phyloP scores from a whole-genome alignment of 2,329 filamentous ascomycete species.

The Penicillium sp. region DNA sequence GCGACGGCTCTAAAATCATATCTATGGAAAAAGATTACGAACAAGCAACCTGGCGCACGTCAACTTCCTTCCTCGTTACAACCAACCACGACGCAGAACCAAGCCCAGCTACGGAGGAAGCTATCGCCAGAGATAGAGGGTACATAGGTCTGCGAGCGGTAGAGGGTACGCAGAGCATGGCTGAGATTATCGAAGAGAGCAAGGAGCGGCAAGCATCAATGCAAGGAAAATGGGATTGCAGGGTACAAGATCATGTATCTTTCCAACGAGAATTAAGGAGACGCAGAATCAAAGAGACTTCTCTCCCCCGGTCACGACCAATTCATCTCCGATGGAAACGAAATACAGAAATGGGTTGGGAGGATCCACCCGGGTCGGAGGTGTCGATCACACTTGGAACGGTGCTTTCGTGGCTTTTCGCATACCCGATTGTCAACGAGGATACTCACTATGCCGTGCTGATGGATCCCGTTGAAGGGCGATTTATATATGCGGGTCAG shows the following conservation, averaged over 20 bases:
- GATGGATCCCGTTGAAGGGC: conserved; percentile 55
- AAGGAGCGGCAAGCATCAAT: conserved; percentile 37
- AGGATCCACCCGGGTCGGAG: conserved; percentile 15
- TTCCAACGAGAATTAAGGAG: neutral
- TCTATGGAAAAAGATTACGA: conserved; percentile 58
- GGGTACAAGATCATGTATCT: conserved; percentile 20
- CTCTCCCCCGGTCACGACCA: conserved; percentile 16
- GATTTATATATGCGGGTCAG: conserved; percentile 47
- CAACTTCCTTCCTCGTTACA: conserved; percentile 53
- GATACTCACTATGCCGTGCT: conserved; percentile 58
- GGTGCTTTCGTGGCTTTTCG: conserved; percentile 51
- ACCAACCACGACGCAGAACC: conserved; percentile 56
- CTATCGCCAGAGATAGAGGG: conserved; percentile 20
- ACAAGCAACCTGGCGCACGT: conserved; percentile 47
- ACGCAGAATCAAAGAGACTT: neutral
- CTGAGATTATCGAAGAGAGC: conserved; percentile 36
- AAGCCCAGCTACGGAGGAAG: conserved; percentile 14
- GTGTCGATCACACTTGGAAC: conserved; percentile 32
- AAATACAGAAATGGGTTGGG: conserved; percentile 2
- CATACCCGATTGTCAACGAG: conserved; percentile 57
- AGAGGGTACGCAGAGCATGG: conserved; percentile 19
- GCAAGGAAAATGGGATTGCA: conserved; percentile 41
- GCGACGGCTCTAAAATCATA: conserved; percentile 49
- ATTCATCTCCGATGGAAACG: conserved; percentile 9
- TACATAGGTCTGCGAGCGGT: conserved; percentile 20